Conservation (phyloP, 305 asterid species). For the Fraxinus sp. region DNA sequence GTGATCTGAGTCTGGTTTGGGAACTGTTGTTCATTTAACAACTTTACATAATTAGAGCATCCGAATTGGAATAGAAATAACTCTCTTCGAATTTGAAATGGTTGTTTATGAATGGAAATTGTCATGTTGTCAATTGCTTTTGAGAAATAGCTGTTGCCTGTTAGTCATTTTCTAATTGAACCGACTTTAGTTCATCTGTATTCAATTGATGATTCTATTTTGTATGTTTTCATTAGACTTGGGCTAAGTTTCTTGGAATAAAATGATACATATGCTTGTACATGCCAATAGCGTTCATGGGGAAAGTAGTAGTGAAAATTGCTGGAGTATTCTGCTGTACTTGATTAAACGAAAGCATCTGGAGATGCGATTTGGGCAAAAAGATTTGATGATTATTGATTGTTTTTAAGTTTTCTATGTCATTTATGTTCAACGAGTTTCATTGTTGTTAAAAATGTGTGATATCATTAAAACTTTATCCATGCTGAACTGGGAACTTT, state of each 20-base stretch:
- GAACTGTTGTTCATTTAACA: neutral
- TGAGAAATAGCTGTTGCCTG: neutral
- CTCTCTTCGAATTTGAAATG: neutral
- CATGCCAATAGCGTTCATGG: neutral
- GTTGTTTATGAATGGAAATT: neutral
- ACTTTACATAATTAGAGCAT: neutral
- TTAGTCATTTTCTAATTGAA: neutral
- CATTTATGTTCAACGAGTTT: neutral
- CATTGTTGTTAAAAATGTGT: neutral
- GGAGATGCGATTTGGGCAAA: neutral
- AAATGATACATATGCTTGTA: neutral
- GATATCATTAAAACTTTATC: neutral
- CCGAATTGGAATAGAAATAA: neutral
- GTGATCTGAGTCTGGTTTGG: neutral
- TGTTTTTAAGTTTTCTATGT: neutral
- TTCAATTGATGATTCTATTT: neutral
- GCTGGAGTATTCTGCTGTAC: neutral
- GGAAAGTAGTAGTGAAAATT: neutral
- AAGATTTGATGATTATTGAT: neutral
- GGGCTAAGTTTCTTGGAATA: neutral
- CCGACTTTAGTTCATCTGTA: neutral
- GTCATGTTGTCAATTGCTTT: neutral
- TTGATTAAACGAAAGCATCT: neutral
- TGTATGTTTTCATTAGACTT: neutral
- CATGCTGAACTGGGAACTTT: neutral